Evolutionary conservation across 2,329 filamentous ascomycete genomes (phyloP), one percentile per base, ranked within the genome.

Genomic region (Aureobasidium sp.): DNA sequence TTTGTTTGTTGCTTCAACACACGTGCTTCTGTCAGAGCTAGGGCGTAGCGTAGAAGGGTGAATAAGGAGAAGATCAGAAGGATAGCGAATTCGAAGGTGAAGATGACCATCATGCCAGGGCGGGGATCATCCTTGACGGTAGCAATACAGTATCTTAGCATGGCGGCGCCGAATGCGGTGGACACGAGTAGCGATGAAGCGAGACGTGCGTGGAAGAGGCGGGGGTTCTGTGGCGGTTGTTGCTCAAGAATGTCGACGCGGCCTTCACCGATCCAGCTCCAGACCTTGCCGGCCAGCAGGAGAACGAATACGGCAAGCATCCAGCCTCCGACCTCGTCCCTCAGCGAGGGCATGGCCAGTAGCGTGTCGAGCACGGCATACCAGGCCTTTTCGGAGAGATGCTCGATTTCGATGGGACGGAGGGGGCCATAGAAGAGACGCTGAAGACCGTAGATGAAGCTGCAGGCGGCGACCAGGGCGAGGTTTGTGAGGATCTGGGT

Each of bases 51-150:
- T 60, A 85, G 79, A 1, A 84, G 82, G 0, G 91, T 96, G 52
- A 93, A 91, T 58, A 85, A 79, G 0, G 93, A 96, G 57, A 86
- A 87, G 11, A 95, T 87, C 2, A 85, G 82, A 64, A 97, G 78
- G 47, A 99, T 86, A 40, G 93, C 92, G 71, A 97, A 97, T 74
- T 99, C 94, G 69, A 99, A 99, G 6, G 95, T 85, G 70, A 99
- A 99, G 91, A 99, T 97, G 65, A 99, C 91, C 91, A 97, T 99
- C 89, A 99, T 97, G 63, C 95, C 94, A 0, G 93, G 91, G n/a
- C 89, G 83, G 2, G 93, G 90, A 71, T 95, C 87, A 62, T 89
- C 86, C 54, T 97, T 85, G 35, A 97, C 92, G 0, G 88, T 90
- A 31, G 86, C 84, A 64, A 96, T 81, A 63, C 89, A 87, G 73